Evolutionary conservation across 2,329 filamentous ascomycete species (phyloP).

Genomic region (Neofusicoccum parvum): DNA sequence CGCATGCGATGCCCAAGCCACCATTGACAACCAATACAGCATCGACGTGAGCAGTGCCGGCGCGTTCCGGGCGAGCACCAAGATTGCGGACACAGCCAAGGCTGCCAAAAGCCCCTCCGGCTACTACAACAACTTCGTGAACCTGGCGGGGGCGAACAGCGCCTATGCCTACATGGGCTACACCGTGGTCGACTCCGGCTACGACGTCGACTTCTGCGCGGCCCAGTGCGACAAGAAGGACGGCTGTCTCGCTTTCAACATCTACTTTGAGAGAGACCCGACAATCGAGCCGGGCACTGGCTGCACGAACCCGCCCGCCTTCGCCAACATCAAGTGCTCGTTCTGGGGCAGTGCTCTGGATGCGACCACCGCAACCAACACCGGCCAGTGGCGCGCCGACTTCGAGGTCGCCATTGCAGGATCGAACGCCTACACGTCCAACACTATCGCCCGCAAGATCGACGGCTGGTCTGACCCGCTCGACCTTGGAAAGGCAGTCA

Average conservation of each 20-base stretch:
- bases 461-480: slow-evolving; percentile 20
- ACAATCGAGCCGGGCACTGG: slow-evolving; percentile 16
- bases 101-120: background rate
- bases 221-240: slow-evolving; percentile 14
- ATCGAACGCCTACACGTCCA: slow-evolving; percentile 25
- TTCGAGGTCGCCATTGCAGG: slow-evolving; percentile 26
- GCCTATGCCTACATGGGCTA: slow-evolving; percentile 18
- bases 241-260: slow-evolving; percentile 27
- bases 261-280: slow-evolving; percentile 27
- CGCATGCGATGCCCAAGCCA: slow-evolving; percentile 22
- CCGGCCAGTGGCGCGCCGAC: slow-evolving; percentile 18
- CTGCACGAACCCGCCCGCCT: slow-evolving; percentile 24
- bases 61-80: background rate
- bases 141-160: slow-evolving; percentile 21
- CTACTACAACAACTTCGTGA: background rate
- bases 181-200: slow-evolving; percentile 25
- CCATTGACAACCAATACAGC: background rate
- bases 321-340: slow-evolving; percentile 25
- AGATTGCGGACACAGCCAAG: background rate
- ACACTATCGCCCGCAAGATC: background rate
- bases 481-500: slow-evolving; percentile 29
- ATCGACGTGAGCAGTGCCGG: background rate
- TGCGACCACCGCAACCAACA: slow-evolving; percentile 23
- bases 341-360: slow-evolving; percentile 32
- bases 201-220: slow-evolving; percentile 23